Conservation (phyloP, 768 basidiomycete genomes). For the Xanthoconium stramineum region DNA sequence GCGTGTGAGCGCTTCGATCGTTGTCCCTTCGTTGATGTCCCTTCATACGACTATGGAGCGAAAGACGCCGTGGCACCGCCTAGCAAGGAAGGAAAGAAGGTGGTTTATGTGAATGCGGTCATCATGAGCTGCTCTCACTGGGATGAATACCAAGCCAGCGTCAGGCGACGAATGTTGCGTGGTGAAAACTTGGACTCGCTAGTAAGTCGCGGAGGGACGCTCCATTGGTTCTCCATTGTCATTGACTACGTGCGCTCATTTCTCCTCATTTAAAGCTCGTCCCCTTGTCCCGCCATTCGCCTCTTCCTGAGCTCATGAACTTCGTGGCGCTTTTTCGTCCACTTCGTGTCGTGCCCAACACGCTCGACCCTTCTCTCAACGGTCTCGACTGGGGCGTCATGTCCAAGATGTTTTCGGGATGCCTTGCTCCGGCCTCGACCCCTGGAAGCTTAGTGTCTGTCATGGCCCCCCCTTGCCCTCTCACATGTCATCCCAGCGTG, state of each 20-base stretch:
- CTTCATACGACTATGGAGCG: constrained; percentile 16
- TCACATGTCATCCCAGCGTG: constrained; percentile 11
- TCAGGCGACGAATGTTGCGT: constrained; percentile 36
- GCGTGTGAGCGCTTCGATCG: constrained; percentile 86
- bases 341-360: constrained; percentile 74
- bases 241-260: neutral
- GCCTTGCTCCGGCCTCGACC: constrained; percentile 34
- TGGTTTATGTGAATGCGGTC: constrained; percentile 86
- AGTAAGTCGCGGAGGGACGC: constrained; percentile 39
- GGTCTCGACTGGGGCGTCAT: constrained; percentile 75
- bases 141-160: constrained; percentile 48
- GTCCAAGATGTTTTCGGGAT: constrained; percentile 61
- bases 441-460: constrained; percentile 12
- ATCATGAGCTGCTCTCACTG: constrained; percentile 59
- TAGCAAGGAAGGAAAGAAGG: constrained; percentile 48
- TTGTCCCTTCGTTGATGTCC: constrained; percentile 59
- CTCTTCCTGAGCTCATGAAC: constrained; percentile 77
- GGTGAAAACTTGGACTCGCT: constrained; percentile 57
- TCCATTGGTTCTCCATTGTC: neutral
- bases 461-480: constrained; percentile 23
- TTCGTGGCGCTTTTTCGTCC: constrained; percentile 86
- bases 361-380: constrained; percentile 48
- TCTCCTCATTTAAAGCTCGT: constrained; percentile 50
- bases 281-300: constrained; percentile 83
- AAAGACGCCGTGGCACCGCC: constrained; percentile 18